These are phyloP conservation scores for Naganishia liquefaciens DNA, from an alignment of 1,284 basidiomycete genomes.

Conservation along the genomic window DNA sequence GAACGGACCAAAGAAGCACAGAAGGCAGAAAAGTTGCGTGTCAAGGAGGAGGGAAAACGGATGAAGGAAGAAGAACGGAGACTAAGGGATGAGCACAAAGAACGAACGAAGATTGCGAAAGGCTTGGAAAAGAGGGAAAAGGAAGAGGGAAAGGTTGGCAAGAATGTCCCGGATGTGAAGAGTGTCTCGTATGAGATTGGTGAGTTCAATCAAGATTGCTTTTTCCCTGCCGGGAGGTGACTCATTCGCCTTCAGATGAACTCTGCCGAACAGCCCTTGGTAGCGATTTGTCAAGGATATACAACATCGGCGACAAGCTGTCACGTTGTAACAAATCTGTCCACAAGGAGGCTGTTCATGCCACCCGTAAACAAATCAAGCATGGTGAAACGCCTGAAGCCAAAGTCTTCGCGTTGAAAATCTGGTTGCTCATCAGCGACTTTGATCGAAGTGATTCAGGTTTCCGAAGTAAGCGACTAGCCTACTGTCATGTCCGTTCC, in stretches of 20 bases:
- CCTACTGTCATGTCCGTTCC: not conserved
- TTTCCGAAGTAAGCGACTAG: conserved; percentile 44
- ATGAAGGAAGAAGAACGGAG: conserved; percentile 8
- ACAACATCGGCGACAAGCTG: conserved; percentile 50
- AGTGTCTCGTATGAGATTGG: conserved; percentile 30
- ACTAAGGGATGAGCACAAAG: conserved; percentile 12
- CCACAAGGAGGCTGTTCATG: conserved; percentile 49
- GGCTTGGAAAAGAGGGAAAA: conserved; percentile 1
- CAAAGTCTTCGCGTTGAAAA: conserved; percentile 45
- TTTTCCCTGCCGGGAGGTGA: not conserved
- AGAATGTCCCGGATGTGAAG: conserved; percentile 14
- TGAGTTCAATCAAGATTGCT: conserved; percentile 3
- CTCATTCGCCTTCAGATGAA: conserved; percentile 23
- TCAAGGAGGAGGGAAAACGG: conserved; percentile 16
- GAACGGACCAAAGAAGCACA: conserved; percentile 27
- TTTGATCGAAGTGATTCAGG: conserved; percentile 41
- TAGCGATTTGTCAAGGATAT: conserved; percentile 39
- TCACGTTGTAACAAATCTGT: conserved; percentile 49
- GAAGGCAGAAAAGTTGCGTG: conserved; percentile 15
- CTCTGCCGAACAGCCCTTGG: conserved; percentile 27
- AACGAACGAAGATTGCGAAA: conserved; percentile 19
- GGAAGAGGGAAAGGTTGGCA: conserved; percentile 27
- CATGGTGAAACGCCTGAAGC: conserved; percentile 44
- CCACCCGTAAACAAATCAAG: conserved; percentile 51
- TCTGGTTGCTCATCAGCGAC: conserved; percentile 51